A percentile compares a stretch with the other conserved stretches of the same genome.
Evolutionary conservation across 164 flowering plant species (phyloP).

Genomic region (Buxus sempervirens): DNA sequence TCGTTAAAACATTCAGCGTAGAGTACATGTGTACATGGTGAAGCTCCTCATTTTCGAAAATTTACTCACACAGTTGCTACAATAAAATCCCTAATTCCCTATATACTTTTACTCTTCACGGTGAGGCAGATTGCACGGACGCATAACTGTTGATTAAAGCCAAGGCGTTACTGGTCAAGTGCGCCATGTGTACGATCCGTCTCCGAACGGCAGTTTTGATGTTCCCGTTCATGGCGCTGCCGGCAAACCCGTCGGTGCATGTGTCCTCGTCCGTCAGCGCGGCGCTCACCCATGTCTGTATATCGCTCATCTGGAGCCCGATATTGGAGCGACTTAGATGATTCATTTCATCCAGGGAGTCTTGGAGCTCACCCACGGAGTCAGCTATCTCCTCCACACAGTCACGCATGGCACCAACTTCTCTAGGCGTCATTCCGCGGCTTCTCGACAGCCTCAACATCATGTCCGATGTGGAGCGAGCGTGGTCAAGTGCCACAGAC

Average conservation of each 20-base stretch:
- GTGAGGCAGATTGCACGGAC: slow-evolving; percentile 5
- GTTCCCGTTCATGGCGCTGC: slow-evolving; percentile 9
- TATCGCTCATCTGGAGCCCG: slow-evolving; percentile 16
- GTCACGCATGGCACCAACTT: slow-evolving; percentile 8
- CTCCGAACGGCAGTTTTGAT: slow-evolving; percentile 12
- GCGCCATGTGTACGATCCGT: slow-evolving; percentile 15
- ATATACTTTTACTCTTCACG: no score
- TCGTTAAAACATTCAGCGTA: no score
- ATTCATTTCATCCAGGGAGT: slow-evolving; percentile 13
- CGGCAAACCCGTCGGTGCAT: slow-evolving; percentile 19
- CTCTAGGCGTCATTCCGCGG: no score
- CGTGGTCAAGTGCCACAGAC: not conserved
- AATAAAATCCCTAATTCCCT: no score
- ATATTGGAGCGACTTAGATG: slow-evolving; percentile 22
- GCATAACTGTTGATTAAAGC: slow-evolving; percentile 20
- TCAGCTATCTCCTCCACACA: slow-evolving; percentile 36
- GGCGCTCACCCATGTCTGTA: slow-evolving; percentile 24
- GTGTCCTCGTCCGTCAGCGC: slow-evolving; percentile 17
- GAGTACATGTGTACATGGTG: no score
- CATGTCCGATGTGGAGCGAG: not conserved
- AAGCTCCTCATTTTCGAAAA: no score
- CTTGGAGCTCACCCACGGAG: slow-evolving; percentile 25
- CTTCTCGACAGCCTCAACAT: not conserved
- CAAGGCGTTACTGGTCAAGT: slow-evolving; percentile 19
- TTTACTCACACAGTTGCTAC: no score